Percentiles rank a stretch among this genome's conserved stretches.
Conservation (phyloP, 805 yeast species). For the Priceomyces haplophilus region DNA sequence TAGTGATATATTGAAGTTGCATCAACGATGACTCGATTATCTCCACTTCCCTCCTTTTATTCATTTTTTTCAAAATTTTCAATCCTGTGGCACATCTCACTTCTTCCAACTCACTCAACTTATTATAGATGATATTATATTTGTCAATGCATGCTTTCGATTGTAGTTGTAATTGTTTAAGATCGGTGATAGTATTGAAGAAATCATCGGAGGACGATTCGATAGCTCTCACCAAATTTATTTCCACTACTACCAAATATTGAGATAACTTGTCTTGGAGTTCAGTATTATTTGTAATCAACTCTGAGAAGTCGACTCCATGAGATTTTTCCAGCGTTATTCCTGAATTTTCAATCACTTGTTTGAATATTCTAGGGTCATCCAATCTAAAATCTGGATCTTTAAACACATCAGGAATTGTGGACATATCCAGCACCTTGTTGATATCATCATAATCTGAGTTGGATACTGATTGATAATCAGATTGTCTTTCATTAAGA, state of each 20-base stretch:
- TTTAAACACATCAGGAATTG: slow-evolving; percentile 69
- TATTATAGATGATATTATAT: slow-evolving; percentile 44
- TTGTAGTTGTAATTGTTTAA: slow-evolving; percentile 58
- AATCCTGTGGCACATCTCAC: slow-evolving; percentile 52
- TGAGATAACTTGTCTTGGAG: slow-evolving; percentile 77
- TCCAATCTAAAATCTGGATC: slow-evolving; percentile 73
- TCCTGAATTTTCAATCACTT: slow-evolving; percentile 51
- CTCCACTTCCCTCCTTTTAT: slow-evolving; percentile 57
- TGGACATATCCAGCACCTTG: slow-evolving; percentile 6
- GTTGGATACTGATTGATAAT: slow-evolving; percentile 10
- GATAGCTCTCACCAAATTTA: slow-evolving; percentile 75
- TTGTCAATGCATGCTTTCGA: slow-evolving; percentile 50
- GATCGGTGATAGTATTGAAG: slow-evolving; percentile 78
- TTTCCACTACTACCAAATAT: slow-evolving; percentile 82
- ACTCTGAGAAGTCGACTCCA: slow-evolving; percentile 23
- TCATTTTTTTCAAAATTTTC: slow-evolving; percentile 46
- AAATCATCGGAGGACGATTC: slow-evolving; percentile 82
- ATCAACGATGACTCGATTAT: slow-evolving; percentile 58
- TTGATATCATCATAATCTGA: slow-evolving; percentile 3
- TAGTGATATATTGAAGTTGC: slow-evolving; percentile 44
- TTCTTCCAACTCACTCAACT: slow-evolving; percentile 45
- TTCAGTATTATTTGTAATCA: slow-evolving; percentile 48
- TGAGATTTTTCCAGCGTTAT: background rate
- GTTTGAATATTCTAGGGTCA: slow-evolving; percentile 78
- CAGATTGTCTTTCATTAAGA: slow-evolving; percentile 7